Percentiles rank a stretch among this genome's conserved stretches.
Evolutionary conservation across 2,329 filamentous ascomycete genomes (phyloP).

Genomic region (Alternaria postmessia): DNA sequence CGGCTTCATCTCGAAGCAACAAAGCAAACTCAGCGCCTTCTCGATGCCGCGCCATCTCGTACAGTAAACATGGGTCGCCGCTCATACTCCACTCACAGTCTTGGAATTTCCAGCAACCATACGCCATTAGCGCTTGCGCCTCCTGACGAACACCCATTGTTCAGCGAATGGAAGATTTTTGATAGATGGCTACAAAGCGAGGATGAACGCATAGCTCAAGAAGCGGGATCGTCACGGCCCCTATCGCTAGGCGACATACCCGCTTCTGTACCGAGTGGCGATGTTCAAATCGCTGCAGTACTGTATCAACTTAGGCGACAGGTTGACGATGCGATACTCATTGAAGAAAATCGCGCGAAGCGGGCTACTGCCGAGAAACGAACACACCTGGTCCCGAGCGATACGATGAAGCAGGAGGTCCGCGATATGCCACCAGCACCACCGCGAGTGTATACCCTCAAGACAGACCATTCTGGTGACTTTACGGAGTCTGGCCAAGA

Average conservation of each 20-base stretch:
- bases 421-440: conserved; percentile 36
- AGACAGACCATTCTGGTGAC: conserved; percentile 31
- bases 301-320: conserved; percentile 40
- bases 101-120: conserved; percentile 26
- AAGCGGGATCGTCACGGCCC: conserved; percentile 27
- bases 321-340: conserved; percentile 41
- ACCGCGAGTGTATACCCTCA: conserved; percentile 36
- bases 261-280: conserved; percentile 21
- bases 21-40: conserved; percentile 30
- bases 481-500: conserved; percentile 26
- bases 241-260: conserved; percentile 35
- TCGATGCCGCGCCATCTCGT: conserved; percentile 34
- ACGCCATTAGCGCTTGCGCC: conserved; percentile 31
- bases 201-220: conserved; percentile 36
- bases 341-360: conserved; percentile 45
- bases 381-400: conserved; percentile 39
- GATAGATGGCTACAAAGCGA: conserved; percentile 39
- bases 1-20: conserved; percentile 41
- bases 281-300: conserved; percentile 38
- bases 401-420: conserved; percentile 39
- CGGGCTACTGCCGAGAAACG: conserved; percentile 33
- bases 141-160: conserved; percentile 41
- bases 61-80: conserved; percentile 38
- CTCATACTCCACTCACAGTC: conserved; percentile 33
- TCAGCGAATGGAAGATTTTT: conserved; percentile 43